Evolutionary conservation across 306 rosid species (phyloP).

Genomic region (Inga leiocalycina): DNA sequence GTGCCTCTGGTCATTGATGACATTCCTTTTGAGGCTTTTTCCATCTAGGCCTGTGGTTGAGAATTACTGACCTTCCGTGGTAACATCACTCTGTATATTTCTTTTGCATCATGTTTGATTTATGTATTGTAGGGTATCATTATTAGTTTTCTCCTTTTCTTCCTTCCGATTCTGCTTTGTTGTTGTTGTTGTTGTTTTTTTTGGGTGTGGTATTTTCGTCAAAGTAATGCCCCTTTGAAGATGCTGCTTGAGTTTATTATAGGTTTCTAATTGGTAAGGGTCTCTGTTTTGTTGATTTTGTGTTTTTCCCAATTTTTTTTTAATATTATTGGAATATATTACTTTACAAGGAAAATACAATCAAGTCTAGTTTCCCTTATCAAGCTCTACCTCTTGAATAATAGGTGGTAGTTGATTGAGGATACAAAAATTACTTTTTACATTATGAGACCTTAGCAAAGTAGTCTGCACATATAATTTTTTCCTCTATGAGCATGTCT

Average conservation of each 20-base stretch:
- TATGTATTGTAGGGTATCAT: not conserved
- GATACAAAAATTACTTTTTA: no score
- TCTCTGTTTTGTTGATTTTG: not conserved
- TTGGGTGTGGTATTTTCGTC: not conserved
- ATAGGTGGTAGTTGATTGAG: no score
- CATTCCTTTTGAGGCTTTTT: slow-evolving; percentile 89
- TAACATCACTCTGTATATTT: not conserved
- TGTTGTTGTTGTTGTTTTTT: not conserved
- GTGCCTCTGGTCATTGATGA: slow-evolving; percentile 70
- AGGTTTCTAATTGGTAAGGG: not conserved
- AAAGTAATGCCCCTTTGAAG: not conserved
- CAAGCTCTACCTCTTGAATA: no score
- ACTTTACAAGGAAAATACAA: no score
- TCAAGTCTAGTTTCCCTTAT: no score
- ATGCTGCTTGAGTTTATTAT: not conserved
- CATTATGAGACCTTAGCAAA: no score
- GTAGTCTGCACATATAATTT: no score
- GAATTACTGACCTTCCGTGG: slow-evolving; percentile 58
- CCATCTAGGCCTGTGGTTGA: slow-evolving; percentile 94
- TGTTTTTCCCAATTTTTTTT: no score
- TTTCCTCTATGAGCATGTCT: no score
- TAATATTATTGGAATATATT: no score
- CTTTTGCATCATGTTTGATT: not conserved
- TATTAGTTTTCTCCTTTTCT: not conserved
- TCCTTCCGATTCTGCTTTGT: no score